A percentile compares a stretch with the other conserved stretches of the same genome.
Conservation (phyloP, 1,284 basidiomycete genomes). For the Kwoniella shivajii region DNA sequence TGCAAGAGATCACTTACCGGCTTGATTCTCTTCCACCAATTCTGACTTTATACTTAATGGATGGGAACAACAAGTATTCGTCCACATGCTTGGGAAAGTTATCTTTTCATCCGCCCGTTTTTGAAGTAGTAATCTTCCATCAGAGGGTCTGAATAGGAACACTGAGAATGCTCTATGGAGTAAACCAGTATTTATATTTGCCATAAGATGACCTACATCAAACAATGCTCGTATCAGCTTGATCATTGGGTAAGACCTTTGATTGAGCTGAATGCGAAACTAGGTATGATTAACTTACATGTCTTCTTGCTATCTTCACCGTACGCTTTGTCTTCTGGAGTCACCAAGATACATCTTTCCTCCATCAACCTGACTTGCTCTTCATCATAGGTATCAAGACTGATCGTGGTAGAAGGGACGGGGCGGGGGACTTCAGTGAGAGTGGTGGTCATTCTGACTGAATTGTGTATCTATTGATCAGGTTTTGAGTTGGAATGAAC, state of each 20-base stretch:
- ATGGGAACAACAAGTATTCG: conserved; percentile 99
- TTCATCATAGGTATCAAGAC: conserved; percentile 53
- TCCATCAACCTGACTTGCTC: conserved; percentile 81
- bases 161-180: conserved; percentile 98
- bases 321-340: conserved; percentile 82
- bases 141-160: conserved; percentile 91
- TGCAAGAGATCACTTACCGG: conserved; percentile 58
- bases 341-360: conserved; percentile 93
- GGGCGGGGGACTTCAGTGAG: conserved; percentile 12
- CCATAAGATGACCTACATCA: conserved; percentile 87
- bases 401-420: conserved; percentile 20
- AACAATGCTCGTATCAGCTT: background rate
- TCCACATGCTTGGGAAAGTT: conserved; percentile 99
- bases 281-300: conserved; percentile 62
- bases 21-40: conserved; percentile 74
- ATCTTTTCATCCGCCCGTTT: conserved; percentile 97
- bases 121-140: conserved; percentile 94
- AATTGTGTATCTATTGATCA: background rate
- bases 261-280: no score
- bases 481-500: background rate
- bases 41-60: conserved; percentile 77
- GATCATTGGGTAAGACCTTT: background rate
- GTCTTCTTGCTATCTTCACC: conserved; percentile 97
- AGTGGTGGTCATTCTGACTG: conserved; percentile 19
- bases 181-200: conserved; percentile 91